These are phyloP conservation scores for Priceomyces fermenticarens DNA, from an alignment of 805 yeast genomes.

Conservation along the genomic window DNA sequence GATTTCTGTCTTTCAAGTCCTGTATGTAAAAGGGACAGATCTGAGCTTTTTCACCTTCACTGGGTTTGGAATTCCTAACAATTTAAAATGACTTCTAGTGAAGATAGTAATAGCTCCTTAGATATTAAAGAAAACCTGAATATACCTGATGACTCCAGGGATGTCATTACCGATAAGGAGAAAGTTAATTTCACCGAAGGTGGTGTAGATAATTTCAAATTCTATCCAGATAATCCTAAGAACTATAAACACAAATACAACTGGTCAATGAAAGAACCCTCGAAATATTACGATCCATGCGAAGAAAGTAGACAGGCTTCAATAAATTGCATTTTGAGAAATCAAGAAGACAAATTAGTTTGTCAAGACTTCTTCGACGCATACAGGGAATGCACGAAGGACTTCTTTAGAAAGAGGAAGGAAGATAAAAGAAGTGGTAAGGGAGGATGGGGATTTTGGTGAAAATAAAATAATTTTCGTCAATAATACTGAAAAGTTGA, in stretches of 20 bases:
- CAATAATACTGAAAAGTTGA: not conserved
- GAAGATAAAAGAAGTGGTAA: conserved; percentile 35
- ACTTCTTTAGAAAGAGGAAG: conserved; percentile 37
- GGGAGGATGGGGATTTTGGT: conserved; percentile 46
- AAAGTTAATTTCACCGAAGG: conserved; percentile 59
- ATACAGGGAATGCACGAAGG: conserved; percentile 84
- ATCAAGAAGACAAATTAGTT: conserved; percentile 64
- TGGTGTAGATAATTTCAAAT: conserved; percentile 50
- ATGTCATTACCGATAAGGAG: conserved; percentile 30
- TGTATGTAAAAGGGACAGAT: too few relatives aligned
- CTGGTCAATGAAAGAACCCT: conserved; percentile 73
- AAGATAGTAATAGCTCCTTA: too few relatives aligned
- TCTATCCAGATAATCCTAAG: conserved; percentile 87
- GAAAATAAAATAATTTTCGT: not conserved
- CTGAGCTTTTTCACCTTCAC: too few relatives aligned
- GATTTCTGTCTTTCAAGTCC: too few relatives aligned
- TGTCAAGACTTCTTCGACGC: conserved; percentile 82
- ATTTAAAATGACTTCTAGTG: too few relatives aligned
- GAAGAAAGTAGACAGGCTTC: conserved; percentile 87
- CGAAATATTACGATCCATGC: conserved; percentile 91
- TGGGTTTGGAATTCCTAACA: too few relatives aligned
- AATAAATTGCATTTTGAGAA: conserved; percentile 74
- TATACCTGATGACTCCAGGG: too few relatives aligned
- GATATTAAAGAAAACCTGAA: too few relatives aligned
- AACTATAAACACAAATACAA: conserved; percentile 62